Percentiles rank a stretch among this genome's conserved stretches.
These are phyloP conservation scores for Fusarium buharicum DNA, from an alignment of 2,329 filamentous ascomycete species.

Conservation along the genomic window DNA sequence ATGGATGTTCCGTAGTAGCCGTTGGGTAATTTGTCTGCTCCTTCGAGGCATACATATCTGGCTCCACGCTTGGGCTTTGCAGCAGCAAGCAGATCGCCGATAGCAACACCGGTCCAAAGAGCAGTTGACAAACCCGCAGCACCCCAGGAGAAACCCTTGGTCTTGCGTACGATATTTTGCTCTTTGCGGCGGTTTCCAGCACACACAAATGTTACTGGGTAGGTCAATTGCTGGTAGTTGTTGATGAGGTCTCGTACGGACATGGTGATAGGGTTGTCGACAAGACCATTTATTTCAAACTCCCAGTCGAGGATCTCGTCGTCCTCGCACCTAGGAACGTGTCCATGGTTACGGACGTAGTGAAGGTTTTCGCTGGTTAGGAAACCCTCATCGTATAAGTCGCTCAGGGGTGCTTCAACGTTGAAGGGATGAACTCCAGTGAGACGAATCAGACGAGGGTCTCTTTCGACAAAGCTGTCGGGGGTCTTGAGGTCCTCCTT, in stretches of 20 bases:
- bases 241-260: slow-evolving; percentile 77
- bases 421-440: slow-evolving; percentile 94
- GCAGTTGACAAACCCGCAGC: slow-evolving; percentile 87
- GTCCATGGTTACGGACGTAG: slow-evolving; percentile 91
- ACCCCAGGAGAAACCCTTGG: slow-evolving; percentile 95
- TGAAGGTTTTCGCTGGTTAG: slow-evolving; percentile 88
- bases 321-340: slow-evolving; percentile 80
- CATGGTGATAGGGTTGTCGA: slow-evolving; percentile 78
- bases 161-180: slow-evolving; percentile 89
- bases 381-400: slow-evolving; percentile 82
- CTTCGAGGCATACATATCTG: slow-evolving; percentile 89
- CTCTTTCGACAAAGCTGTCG: slow-evolving; percentile 81
- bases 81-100: slow-evolving; percentile 75
- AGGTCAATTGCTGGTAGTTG: slow-evolving; percentile 83
- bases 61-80: slow-evolving; percentile 77
- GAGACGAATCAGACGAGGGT: slow-evolving; percentile 82
- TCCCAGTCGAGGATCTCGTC: slow-evolving; percentile 81
- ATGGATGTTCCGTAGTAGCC: slow-evolving; percentile 89
- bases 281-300: slow-evolving; percentile 84
- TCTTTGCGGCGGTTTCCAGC: slow-evolving; percentile 93
- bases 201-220: slow-evolving; percentile 89
- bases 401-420: slow-evolving; percentile 82
- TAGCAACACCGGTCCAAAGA: slow-evolving; percentile 83
- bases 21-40: slow-evolving; percentile 87
- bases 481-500: slow-evolving; percentile 84